phyloP scores from a whole-genome alignment of 805 yeast genomes.

The Candida pseudoglaebosa region DNA sequence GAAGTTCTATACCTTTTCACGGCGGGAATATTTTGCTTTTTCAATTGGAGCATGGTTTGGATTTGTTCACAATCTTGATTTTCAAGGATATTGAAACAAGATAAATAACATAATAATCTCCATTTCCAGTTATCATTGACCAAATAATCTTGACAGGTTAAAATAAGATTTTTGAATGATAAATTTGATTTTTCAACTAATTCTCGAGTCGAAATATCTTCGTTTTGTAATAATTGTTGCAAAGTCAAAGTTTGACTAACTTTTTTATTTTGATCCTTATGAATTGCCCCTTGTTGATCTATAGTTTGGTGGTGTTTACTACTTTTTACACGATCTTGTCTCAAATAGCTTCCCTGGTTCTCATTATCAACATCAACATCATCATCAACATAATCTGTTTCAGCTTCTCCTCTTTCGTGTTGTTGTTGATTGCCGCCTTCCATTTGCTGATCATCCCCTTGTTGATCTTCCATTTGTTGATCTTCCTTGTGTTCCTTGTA shows the following conservation, averaged over 20 bases:
- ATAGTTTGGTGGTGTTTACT: background rate
- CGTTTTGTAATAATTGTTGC: background rate
- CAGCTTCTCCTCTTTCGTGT: background rate
- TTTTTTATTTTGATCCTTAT: background rate
- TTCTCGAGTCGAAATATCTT: background rate
- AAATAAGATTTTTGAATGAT: background rate
- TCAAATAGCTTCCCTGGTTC: background rate
- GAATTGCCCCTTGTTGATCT: too few relatives aligned
- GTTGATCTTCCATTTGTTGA: background rate
- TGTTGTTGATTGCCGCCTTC: background rate
- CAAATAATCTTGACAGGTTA: background rate
- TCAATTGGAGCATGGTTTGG: background rate
- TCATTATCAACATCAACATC: background rate
- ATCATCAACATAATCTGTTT: background rate
- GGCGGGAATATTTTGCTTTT: background rate
- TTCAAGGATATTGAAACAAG: background rate
- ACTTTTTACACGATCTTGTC: slow-evolving; percentile 3
- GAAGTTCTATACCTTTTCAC: background rate
- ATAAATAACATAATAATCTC: slow-evolving; percentile 1
- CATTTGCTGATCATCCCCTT: background rate
- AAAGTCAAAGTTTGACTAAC: background rate
- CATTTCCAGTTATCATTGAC: slow-evolving; percentile 1
- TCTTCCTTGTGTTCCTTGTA: background rate
- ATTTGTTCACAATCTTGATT: background rate
- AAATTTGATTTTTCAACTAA: background rate